These are phyloP conservation scores for Myxozyma vanderwaltii DNA, from an alignment of 805 yeast genomes.

Conservation along the genomic window DNA sequence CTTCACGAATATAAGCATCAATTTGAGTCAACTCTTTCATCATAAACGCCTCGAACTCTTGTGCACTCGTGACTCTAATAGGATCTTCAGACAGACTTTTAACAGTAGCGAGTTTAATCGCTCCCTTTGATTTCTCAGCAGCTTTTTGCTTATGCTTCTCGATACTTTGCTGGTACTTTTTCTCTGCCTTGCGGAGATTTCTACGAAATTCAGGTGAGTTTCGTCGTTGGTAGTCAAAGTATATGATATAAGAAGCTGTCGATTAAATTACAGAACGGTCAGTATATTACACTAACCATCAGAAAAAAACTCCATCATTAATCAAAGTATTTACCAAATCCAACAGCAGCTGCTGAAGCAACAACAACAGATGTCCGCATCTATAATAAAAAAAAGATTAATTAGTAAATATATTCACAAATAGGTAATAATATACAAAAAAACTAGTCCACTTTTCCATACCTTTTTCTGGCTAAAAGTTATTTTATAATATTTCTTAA, in stretches of 20 bases:
- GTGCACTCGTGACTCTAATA: conserved; percentile 16
- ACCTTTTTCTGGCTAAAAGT: too few species aligned
- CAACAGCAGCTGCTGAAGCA: conserved; percentile 13
- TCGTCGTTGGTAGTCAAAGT: conserved; percentile 93
- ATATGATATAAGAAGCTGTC: conserved; percentile 66
- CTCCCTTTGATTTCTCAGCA: conserved; percentile 57
- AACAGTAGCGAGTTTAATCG: conserved; percentile 62
- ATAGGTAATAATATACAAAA: too few species aligned
- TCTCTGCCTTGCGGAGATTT: conserved; percentile 62
- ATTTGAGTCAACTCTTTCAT: conserved; percentile 25
- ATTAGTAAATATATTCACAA: too few species aligned
- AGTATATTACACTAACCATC: background rate
- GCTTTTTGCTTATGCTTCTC: conserved; percentile 58
- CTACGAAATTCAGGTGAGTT: conserved; percentile 79
- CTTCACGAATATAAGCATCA: conserved; percentile 24
- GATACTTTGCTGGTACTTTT: conserved; percentile 48
- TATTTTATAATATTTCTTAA: background rate
- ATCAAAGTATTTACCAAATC: conserved; percentile 8
- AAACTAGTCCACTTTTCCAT: too few species aligned
- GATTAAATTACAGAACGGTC: too few species aligned
- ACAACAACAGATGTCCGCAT: conserved; percentile 16
- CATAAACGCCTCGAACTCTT: conserved; percentile 26
- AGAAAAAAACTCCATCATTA: background rate
- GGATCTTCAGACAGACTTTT: conserved; percentile 72
- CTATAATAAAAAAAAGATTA: background rate